These are phyloP conservation scores for Kwoniella shandongensis DNA, from an alignment of 768 basidiomycete species.

Conservation along the genomic window DNA sequence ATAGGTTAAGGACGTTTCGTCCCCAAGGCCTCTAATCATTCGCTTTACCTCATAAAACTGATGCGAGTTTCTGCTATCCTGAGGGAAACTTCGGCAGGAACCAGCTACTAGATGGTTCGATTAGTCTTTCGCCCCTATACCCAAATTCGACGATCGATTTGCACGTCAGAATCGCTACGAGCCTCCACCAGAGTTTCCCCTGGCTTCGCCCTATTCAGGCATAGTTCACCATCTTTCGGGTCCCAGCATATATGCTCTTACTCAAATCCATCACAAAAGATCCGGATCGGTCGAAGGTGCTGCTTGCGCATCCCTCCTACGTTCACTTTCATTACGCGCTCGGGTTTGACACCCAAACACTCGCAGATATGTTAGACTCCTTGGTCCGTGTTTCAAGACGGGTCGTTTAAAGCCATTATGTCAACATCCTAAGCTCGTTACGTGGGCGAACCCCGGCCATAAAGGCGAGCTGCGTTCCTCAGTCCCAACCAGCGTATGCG, in stretches of 20 bases:
- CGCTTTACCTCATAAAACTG: constrained; percentile 62
- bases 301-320: constrained; percentile 63
- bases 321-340: constrained; percentile 71
- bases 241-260: constrained; percentile 82
- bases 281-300: constrained; percentile 75
- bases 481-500: constrained; percentile 62
- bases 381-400: constrained; percentile 84
- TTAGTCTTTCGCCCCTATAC: constrained; percentile 96
- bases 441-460: constrained; percentile 61
- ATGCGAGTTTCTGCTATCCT: constrained; percentile 67
- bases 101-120: constrained; percentile 90
- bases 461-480: constrained; percentile 65
- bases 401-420: constrained; percentile 76
- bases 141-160: constrained; percentile 94
- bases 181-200: constrained; percentile 95
- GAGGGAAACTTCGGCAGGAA: constrained; percentile 88
- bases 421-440: constrained; percentile 69
- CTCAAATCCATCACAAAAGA: constrained; percentile 71
- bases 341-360: constrained; percentile 74
- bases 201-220: constrained; percentile 87
- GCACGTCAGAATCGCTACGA: constrained; percentile 94
- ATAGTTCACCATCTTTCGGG: constrained; percentile 90
- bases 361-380: constrained; percentile 81
- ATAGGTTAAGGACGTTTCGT: constrained; percentile 85
- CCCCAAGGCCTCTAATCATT: constrained; percentile 90